Evolutionary conservation across 208 protist genomes (phyloP).

Genomic region (Acanthamoeba triangularis): DNA sequence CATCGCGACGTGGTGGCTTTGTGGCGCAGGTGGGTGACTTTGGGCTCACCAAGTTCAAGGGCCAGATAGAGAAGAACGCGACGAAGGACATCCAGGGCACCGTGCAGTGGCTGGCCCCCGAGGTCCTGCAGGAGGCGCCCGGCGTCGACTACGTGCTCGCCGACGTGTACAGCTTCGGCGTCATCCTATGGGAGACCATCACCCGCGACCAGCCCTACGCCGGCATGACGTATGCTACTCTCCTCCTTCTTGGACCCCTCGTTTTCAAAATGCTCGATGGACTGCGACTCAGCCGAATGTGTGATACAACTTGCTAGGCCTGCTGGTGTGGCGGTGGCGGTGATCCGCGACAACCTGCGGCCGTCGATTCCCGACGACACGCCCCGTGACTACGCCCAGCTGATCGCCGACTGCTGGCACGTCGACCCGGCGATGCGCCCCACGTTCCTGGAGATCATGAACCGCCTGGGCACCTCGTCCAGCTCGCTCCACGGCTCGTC

Average conservation of each 20-base stretch:
- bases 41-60: conserved; percentile 22
- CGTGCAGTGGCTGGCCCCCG: conserved; percentile 15
- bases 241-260: neutral
- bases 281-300: neutral
- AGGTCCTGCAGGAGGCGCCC: neutral
- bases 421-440: conserved; percentile 4
- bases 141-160: conserved; percentile 16
- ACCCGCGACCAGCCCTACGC: conserved; percentile 21
- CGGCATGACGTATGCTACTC: conserved; percentile 4
- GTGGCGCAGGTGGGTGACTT: conserved; percentile 34
- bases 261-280: neutral
- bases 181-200: conserved; percentile 7
- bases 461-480: neutral
- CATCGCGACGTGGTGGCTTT: neutral
- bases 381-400: neutral
- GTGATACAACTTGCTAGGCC: neutral
- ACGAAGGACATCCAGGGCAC: neutral
- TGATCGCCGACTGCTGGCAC: conserved; percentile 7
- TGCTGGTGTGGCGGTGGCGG: neutral
- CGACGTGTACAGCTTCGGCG: conserved; percentile 20
- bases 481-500: neutral
- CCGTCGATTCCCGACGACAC: neutral
- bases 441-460: conserved; percentile 8
- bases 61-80: conserved; percentile 28
- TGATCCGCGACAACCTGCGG: conserved; percentile 8